Base-by-base conservation (phyloP, 2,329 filamentous ascomycete species). In the Aspergillus sp. region DNA sequence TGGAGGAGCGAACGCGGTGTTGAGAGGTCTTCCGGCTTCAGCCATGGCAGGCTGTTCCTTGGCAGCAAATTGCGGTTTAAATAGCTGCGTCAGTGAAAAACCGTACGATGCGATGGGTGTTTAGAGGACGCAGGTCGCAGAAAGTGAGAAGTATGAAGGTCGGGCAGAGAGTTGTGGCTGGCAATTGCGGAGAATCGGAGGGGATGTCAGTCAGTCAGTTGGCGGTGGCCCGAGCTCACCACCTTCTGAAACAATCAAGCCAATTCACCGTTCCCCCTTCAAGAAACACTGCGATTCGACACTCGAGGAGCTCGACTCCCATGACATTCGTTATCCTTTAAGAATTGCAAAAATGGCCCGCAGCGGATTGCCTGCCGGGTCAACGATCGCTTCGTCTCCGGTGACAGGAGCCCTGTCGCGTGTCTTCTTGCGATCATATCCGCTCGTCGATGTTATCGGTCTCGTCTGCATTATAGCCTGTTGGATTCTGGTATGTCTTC, bases 381-480 rank as follows among this genome's bases (percentile, higher is more conserved):
- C 66, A 32, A 58, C 66, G 9, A 60, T 64, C 52, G 55, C 64
- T 53, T 45, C 62, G 26, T 62, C 64, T 26, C 69, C 55, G 34
- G 63, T 67, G 65, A 69, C 77, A n/a, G 79, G 77, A 34, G 76
- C 80, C 39, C 65, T 79, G n/a, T 75, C 76, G 55, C 77, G 81
- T 48, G 81, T 83, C 67, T 83, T 77, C 74, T 78, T 79, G 85
- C 88, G 86, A 71, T 92, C 90, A 1, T 95, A 97, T 78, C 90
- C 90, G 11, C 86, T 90, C 3, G 86, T 90, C 5, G 95, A 99
- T 73, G 97, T 96, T 76, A 75, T 96, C 30, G 91, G 91, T 36
- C 84, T 98, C 61, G 78, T 80, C 2, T 73, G 90, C 39, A 80
- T 98, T n/a, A 68, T 91, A 7, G 78, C 81, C 5, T 84, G 82